Evolutionary conservation across 2,329 filamentous ascomycete genomes (phyloP).

Genomic region (Xylaria sp.): DNA sequence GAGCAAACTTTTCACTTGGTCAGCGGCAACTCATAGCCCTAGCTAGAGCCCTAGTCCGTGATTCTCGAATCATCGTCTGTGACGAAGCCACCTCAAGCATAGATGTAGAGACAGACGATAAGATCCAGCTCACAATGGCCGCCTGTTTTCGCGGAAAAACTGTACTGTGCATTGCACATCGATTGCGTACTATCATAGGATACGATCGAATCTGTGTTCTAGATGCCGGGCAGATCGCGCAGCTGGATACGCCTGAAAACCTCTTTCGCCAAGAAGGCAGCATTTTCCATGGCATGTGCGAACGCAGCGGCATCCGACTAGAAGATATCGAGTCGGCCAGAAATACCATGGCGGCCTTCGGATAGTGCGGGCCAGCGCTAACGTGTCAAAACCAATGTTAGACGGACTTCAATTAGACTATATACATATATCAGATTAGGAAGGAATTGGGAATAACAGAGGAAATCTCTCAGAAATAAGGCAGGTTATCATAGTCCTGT

Average conservation of each 20-base stretch:
- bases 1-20: conserved; percentile 92
- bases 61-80: conserved; percentile 90
- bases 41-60: conserved; percentile 85
- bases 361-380: no score
- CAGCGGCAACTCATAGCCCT: conserved; percentile 96
- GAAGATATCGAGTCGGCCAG: no score
- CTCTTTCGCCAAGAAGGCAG: conserved; percentile 63
- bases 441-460: no score
- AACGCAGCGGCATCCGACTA: conserved; percentile 49
- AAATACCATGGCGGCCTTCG: no score
- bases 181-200: conserved; percentile 87
- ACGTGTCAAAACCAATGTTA: no score
- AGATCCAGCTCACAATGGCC: conserved; percentile 90
- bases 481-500: no score
- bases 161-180: conserved; percentile 90
- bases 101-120: conserved; percentile 95
- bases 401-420: no score
- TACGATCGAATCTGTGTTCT: conserved; percentile 91
- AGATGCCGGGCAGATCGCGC: not conserved
- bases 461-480: no score
- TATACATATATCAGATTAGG: no score
- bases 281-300: conserved; percentile 91
- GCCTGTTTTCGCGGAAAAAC: conserved; percentile 86
- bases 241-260: not conserved
- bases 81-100: conserved; percentile 94